Percentiles rank a stretch among this genome's conserved stretches.
phyloP scores from a whole-genome alignment of 2,329 filamentous ascomycete species.

The Colletotrichum godetiae region DNA sequence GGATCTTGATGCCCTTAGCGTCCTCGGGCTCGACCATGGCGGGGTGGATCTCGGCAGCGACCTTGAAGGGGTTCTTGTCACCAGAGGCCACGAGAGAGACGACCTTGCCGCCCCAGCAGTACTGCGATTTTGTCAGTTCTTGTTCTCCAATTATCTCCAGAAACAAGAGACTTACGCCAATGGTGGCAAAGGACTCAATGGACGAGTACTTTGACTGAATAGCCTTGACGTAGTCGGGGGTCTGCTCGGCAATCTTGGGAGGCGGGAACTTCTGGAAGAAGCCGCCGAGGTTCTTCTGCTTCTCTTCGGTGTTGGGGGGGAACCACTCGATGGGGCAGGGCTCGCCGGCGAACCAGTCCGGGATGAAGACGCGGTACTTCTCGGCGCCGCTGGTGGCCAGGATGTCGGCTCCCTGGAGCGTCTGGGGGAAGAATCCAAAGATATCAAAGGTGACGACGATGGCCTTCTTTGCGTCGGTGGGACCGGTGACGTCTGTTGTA shows the following conservation, averaged over 20 bases:
- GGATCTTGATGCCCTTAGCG: constrained; percentile 68
- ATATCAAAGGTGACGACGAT: constrained; percentile 74
- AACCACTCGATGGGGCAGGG: constrained; percentile 70
- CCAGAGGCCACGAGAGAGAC: constrained; percentile 62
- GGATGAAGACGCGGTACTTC: constrained; percentile 89
- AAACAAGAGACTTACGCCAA: constrained; percentile 61
- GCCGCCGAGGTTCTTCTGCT: constrained; percentile 65
- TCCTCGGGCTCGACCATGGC: constrained; percentile 74
- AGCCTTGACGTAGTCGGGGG: constrained; percentile 67
- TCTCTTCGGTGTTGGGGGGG: constrained; percentile 73
- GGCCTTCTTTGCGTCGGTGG: constrained; percentile 63
- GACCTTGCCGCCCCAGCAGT: constrained; percentile 80
- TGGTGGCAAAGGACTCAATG: constrained; percentile 69
- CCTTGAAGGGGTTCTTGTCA: constrained; percentile 65
- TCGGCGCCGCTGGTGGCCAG: constrained; percentile 65
- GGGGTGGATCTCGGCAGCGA: constrained; percentile 65
- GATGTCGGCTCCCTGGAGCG: constrained; percentile 77
- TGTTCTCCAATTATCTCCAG: too few species aligned
- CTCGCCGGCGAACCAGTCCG: constrained; percentile 88
- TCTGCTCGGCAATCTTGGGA: constrained; percentile 57
- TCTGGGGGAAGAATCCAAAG: constrained; percentile 78
- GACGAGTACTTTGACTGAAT: constrained; percentile 62
- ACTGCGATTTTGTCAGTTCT: constrained; percentile 45
- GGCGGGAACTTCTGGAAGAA: constrained; percentile 68
- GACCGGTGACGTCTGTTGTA: constrained; percentile 59